Percentiles rank a stretch among this genome's conserved stretches.
phyloP scores from a whole-genome alignment of 2,329 filamentous ascomycete species.

The Fusarium cyanostomum region DNA sequence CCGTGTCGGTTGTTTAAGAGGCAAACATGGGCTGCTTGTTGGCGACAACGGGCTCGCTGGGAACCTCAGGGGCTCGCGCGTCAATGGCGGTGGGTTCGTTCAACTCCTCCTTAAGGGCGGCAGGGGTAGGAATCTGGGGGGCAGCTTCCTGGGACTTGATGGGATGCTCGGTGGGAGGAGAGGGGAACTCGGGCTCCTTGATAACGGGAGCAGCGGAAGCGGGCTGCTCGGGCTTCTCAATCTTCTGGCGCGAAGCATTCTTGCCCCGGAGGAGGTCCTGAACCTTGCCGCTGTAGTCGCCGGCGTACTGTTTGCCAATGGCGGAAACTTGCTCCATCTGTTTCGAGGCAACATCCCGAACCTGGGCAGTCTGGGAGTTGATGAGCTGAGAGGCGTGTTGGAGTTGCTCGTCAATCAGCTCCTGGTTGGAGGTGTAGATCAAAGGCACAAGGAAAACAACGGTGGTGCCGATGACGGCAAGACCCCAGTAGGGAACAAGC shows the following conservation, averaged over 20 bases:
- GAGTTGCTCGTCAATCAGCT: slow-evolving; percentile 72
- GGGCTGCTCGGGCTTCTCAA: slow-evolving; percentile 47
- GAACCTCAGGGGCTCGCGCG: slow-evolving; percentile 41
- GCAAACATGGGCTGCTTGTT: slow-evolving; percentile 43
- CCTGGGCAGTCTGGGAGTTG: slow-evolving; percentile 70
- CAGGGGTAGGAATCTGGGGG: slow-evolving; percentile 35
- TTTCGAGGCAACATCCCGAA: slow-evolving; percentile 69
- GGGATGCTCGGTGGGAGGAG: slow-evolving; percentile 51
- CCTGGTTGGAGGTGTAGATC: slow-evolving; percentile 73
- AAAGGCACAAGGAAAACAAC: slow-evolving; percentile 70
- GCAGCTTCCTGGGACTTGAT: slow-evolving; percentile 28
- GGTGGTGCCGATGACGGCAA: slow-evolving; percentile 68
- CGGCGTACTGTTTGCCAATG: slow-evolving; percentile 73
- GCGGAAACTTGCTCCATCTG: slow-evolving; percentile 70
- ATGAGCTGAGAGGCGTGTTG: slow-evolving; percentile 66
- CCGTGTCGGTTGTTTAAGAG: slow-evolving; percentile 42
- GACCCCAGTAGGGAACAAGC: slow-evolving; percentile 75
- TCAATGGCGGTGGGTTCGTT: slow-evolving; percentile 39
- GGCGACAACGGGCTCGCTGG: slow-evolving; percentile 33
- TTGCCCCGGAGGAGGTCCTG: slow-evolving; percentile 68
- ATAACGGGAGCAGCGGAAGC: slow-evolving; percentile 22
- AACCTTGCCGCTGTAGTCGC: slow-evolving; percentile 74
- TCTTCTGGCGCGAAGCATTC: slow-evolving; percentile 54
- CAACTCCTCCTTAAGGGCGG: slow-evolving; percentile 39
- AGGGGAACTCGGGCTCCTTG: slow-evolving; percentile 50